These are phyloP conservation scores for Exserohilum rostratum DNA, from an alignment of 2,329 filamentous ascomycete species.

Conservation along the genomic window DNA sequence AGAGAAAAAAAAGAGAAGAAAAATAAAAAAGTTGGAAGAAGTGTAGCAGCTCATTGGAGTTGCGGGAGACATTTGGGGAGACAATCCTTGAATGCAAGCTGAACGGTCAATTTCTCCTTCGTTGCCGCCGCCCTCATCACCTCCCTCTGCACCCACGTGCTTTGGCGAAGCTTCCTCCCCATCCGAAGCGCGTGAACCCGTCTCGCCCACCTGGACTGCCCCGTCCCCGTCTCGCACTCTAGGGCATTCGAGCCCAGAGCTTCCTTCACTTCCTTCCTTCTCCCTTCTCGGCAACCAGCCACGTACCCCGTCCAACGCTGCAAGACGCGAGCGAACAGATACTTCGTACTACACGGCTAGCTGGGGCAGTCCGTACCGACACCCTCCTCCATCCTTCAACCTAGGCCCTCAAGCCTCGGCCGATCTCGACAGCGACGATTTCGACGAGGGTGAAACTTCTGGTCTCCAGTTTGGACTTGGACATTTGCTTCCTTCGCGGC, in stretches of 20 bases:
- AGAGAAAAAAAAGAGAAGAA: conserved; percentile 19
- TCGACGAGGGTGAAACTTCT: conserved; percentile 46
- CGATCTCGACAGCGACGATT: conserved; percentile 47
- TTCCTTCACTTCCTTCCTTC: conserved; percentile 46
- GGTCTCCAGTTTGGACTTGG: conserved; percentile 48
- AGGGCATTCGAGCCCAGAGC: conserved; percentile 50
- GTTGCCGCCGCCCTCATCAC: conserved; percentile 44
- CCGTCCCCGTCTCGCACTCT: conserved; percentile 50
- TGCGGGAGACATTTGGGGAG: conserved; percentile 18
- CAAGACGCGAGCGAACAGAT: conserved; percentile 49
- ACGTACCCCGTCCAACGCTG: conserved; percentile 44
- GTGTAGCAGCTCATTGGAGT: conserved; percentile 27
- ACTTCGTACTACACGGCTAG: conserved; percentile 73
- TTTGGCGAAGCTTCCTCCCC: conserved; percentile 30
- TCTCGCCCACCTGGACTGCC: conserved; percentile 47
- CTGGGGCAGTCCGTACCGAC: conserved; percentile 90
- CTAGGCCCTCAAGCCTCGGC: conserved; percentile 35
- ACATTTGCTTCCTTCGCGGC: conserved; percentile 46
- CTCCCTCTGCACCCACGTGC: conserved; percentile 37
- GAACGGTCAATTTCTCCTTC: conserved; percentile 43
- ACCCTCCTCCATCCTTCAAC: conserved; percentile 58
- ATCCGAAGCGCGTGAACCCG: conserved; percentile 30
- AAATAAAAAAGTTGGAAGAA: not conserved
- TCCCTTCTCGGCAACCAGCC: conserved; percentile 40
- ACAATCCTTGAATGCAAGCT: conserved; percentile 49